These are phyloP conservation scores for Solanum tacnaense DNA, from an alignment of 257 asterid species.

Conservation along the genomic window DNA sequence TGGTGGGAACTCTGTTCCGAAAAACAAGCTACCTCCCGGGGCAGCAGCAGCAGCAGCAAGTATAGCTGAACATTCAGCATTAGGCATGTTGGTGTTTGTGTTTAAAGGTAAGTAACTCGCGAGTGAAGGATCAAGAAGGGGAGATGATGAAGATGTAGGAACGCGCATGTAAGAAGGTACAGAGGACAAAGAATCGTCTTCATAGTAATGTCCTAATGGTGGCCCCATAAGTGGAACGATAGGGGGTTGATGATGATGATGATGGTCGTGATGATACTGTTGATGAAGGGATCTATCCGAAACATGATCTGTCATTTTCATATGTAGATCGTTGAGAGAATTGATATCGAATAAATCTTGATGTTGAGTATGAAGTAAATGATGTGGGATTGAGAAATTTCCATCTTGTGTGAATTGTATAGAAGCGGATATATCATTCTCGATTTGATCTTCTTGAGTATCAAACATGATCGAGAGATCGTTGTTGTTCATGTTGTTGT, in stretches of 20 bases:
- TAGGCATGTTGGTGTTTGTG: slow-evolving; percentile 25
- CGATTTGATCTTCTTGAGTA: slow-evolving; percentile 30
- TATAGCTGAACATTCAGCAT: slow-evolving; percentile 37
- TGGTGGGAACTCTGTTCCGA: slow-evolving; percentile 37
- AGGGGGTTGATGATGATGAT: slow-evolving; percentile 15
- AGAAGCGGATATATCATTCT: slow-evolving; percentile 69
- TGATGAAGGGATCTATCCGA: slow-evolving; percentile 2
- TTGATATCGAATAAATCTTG: neutral
- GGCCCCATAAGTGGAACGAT: slow-evolving; percentile 29
- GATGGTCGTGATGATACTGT: neutral
- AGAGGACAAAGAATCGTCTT: slow-evolving; percentile 38
- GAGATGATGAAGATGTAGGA: slow-evolving; percentile 16
- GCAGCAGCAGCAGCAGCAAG: slow-evolving; percentile 1
- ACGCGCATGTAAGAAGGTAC: slow-evolving; percentile 30
- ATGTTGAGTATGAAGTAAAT: neutral
- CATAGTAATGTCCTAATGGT: slow-evolving; percentile 22
- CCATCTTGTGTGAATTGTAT: slow-evolving; percentile 57
- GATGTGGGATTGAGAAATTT: slow-evolving; percentile 27
- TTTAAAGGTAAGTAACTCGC: slow-evolving; percentile 31
- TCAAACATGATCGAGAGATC: slow-evolving; percentile 34
- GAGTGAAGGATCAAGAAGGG: slow-evolving; percentile 35
- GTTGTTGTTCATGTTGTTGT: slow-evolving; percentile 2
- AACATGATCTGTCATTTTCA: neutral
- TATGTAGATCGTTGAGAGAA: slow-evolving; percentile 25
- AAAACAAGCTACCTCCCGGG: slow-evolving; percentile 22